Evolutionary conservation across 2,329 filamentous ascomycete species (phyloP).

Genomic region (Cladosporium cucumerinum): DNA sequence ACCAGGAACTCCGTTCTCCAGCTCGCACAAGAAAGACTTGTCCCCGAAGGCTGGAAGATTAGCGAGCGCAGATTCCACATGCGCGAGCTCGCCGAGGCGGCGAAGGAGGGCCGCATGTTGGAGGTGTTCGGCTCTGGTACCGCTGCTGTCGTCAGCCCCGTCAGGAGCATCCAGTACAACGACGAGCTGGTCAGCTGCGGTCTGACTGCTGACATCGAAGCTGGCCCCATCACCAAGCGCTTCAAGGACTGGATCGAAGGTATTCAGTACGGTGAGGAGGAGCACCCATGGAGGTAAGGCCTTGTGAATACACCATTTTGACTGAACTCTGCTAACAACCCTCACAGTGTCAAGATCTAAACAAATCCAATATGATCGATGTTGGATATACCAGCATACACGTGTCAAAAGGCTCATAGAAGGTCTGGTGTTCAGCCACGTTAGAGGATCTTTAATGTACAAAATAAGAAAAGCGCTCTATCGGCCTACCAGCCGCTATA

Average conservation of each 20-base stretch:
- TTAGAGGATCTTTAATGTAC: neutral
- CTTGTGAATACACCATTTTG: neutral
- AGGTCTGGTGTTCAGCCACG: neutral
- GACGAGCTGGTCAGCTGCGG: slow-evolving; percentile 70
- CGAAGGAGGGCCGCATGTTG: slow-evolving; percentile 77
- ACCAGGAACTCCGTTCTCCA: slow-evolving; percentile 87
- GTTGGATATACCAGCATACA: neutral
- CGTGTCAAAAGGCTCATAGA: neutral
- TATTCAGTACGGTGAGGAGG: slow-evolving; percentile 91
- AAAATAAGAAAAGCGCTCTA: neutral
- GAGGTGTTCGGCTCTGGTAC: slow-evolving; percentile 95
- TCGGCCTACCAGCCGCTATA: neutral
- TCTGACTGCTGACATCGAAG: slow-evolving; percentile 75
- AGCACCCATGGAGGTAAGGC: slow-evolving; percentile 76
- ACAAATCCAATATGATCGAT: neutral
- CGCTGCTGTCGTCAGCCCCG: slow-evolving; percentile 87
- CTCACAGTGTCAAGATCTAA: slow-evolving; percentile 9
- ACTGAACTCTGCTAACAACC: neutral
- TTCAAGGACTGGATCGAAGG: slow-evolving; percentile 98
- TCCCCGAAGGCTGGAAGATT: slow-evolving; percentile 82
- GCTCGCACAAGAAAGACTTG: slow-evolving; percentile 79
- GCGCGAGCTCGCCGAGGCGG: slow-evolving; percentile 75
- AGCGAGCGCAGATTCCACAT: slow-evolving; percentile 91
- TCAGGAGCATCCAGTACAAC: slow-evolving; percentile 86
- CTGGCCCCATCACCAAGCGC: slow-evolving; percentile 75